phyloP scores from a whole-genome alignment of 2,329 filamentous ascomycete species.

The Aspergillus sergii region DNA sequence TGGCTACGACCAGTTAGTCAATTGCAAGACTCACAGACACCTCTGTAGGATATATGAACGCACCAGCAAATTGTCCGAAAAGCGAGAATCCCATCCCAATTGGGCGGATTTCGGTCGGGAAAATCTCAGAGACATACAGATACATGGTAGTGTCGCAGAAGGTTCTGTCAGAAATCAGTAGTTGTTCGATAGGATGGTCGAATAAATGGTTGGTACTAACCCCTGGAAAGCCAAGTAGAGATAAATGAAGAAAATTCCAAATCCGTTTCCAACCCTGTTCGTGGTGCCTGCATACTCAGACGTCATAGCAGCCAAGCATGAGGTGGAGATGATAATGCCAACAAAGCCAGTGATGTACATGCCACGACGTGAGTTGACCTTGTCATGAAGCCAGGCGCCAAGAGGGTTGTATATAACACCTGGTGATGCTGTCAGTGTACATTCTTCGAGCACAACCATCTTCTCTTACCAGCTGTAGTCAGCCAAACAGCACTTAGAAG shows the following conservation, averaged over 20 bases:
- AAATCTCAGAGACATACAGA: slow-evolving; percentile 50
- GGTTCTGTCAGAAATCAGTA: slow-evolving; percentile 33
- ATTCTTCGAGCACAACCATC: neutral
- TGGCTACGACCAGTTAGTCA: slow-evolving; percentile 32
- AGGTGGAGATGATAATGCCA: slow-evolving; percentile 45
- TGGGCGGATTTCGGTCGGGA: slow-evolving; percentile 53
- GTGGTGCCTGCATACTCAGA: slow-evolving; percentile 42
- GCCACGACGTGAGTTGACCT: slow-evolving; percentile 40
- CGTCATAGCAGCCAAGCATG: slow-evolving; percentile 43
- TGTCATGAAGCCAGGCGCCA: slow-evolving; percentile 41
- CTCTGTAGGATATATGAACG: slow-evolving; percentile 6
- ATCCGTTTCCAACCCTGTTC: slow-evolving; percentile 44
- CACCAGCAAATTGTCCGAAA: slow-evolving; percentile 52
- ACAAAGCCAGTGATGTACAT: slow-evolving; percentile 48
- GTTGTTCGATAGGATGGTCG: neutral
- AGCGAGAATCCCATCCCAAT: slow-evolving; percentile 57
- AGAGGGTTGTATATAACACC: slow-evolving; percentile 45
- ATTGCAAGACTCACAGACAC: neutral
- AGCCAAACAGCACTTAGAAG: slow-evolving; percentile 49
- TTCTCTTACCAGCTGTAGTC: slow-evolving; percentile 45
- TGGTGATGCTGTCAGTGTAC: slow-evolving; percentile 20
- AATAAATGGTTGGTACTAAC: slow-evolving; percentile 21
- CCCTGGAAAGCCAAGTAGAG: slow-evolving; percentile 55
- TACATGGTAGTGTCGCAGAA: slow-evolving; percentile 53
- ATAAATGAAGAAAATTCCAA: slow-evolving; percentile 47